Conservation (phyloP, 129 eudicot species). For the Ambrosia artemisiifolia region DNA sequence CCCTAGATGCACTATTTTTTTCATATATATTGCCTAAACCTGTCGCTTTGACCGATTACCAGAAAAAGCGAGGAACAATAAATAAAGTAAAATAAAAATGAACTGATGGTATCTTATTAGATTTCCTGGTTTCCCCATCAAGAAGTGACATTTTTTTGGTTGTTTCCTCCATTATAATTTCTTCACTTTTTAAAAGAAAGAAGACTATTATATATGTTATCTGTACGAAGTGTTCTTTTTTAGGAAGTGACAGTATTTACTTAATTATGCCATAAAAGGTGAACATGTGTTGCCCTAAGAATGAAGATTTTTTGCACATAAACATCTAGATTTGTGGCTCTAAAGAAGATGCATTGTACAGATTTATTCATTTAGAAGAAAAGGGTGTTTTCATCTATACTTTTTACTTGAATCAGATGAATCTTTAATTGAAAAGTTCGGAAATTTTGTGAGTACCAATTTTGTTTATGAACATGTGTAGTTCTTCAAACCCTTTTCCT, state of each 20-base stretch:
- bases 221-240: constrained; percentile 6
- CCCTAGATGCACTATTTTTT: constrained; percentile 19
- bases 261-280: constrained; percentile 31
- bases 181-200: not conserved
- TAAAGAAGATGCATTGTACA: constrained; percentile 11
- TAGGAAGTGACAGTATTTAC: constrained; percentile 19
- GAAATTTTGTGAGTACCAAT: not conserved
- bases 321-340: constrained; percentile 21
- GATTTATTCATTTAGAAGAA: not conserved
- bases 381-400: too few relatives aligned
- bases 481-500: constrained; percentile 39
- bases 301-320: constrained; percentile 4
- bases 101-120: constrained; percentile 7
- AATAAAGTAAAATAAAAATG: not conserved
- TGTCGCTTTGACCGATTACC: constrained; percentile 20
- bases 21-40: not conserved
- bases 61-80: not conserved
- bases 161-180: constrained; percentile 21
- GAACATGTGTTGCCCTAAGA: constrained; percentile 16
- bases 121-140: constrained; percentile 18
- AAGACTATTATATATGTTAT: not conserved
- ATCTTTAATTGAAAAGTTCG: constrained; percentile 1
- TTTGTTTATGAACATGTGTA: constrained; percentile 24
- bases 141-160: constrained; percentile 15
- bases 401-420: constrained; percentile 8